These are phyloP conservation scores for Zasmidium angulare DNA, from an alignment of 2,329 filamentous ascomycete genomes.

Conservation along the genomic window DNA sequence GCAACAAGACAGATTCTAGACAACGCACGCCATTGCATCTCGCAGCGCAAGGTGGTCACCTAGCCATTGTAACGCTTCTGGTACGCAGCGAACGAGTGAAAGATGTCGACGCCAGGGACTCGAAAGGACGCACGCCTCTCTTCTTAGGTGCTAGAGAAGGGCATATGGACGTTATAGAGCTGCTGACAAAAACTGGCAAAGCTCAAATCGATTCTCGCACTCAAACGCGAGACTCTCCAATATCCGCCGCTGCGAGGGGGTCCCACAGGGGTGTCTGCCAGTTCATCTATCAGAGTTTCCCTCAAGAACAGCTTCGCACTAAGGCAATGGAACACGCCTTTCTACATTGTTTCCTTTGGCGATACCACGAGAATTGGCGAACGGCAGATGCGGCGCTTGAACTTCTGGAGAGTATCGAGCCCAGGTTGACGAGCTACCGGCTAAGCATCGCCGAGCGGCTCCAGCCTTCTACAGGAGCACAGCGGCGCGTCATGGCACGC, in stretches of 20 bases:
- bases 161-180: background rate
- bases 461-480: too few relatives aligned
- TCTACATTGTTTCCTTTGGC: background rate
- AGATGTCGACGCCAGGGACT: background rate
- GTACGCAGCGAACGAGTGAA: background rate
- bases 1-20: background rate
- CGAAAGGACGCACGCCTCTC: background rate
- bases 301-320: background rate
- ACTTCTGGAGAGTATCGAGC: background rate
- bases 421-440: too few relatives aligned
- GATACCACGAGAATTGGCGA: background rate
- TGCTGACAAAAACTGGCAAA: background rate
- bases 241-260: background rate
- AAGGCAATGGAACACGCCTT: background rate
- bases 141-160: background rate
- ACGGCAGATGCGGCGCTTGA: background rate
- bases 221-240: background rate
- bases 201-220: background rate
- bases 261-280: background rate
- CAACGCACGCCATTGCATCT: background rate
- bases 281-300: background rate
- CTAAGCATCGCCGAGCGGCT: too few relatives aligned
- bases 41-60: background rate
- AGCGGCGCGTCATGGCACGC: background rate
- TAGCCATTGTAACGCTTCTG: background rate